phyloP scores from a whole-genome alignment of 441 rosid genomes.

The Manihot esculenta region DNA sequence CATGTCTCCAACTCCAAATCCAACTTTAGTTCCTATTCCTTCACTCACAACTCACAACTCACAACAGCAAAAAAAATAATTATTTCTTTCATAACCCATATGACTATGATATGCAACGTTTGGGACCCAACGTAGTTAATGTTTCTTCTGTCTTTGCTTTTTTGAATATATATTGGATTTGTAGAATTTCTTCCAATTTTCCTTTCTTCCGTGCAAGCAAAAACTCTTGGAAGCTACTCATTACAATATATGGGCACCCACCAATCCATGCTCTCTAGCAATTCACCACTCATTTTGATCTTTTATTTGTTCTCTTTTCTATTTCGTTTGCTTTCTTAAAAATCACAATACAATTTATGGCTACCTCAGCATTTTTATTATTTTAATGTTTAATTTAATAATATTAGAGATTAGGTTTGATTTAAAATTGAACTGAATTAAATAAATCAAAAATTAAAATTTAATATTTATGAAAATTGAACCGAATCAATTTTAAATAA shows the following conservation, averaged over 20 bases:
- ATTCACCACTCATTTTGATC: conserved; percentile 14
- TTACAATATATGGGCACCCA: conserved; percentile 5
- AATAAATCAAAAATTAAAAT: no score
- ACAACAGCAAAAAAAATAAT: conserved; percentile 3
- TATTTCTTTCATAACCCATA: no score
- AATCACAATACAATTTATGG: no score
- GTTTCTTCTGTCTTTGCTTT: background rate
- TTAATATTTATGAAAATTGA: no score
- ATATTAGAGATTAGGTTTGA: no score
- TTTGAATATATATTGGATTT: background rate
- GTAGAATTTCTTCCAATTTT: background rate
- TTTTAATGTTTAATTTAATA: no score
- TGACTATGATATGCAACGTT: conserved; percentile 25
- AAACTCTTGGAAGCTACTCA: background rate
- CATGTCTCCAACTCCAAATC: conserved; percentile 32
- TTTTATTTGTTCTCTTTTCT: conserved; percentile 1
- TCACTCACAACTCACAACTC: conserved; percentile 23
- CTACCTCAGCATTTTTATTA: no score
- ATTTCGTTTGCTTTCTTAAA: background rate
- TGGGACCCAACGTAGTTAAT: conserved; percentile 34
- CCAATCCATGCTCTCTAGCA: conserved; percentile 15
- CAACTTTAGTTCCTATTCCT: conserved; percentile 27
- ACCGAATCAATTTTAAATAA: no score
- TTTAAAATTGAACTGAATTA: no score
- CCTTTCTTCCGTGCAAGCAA: background rate